These are phyloP conservation scores for Capsicum rhomboideum DNA, from an alignment of 257 asterid genomes.

Conservation along the genomic window DNA sequence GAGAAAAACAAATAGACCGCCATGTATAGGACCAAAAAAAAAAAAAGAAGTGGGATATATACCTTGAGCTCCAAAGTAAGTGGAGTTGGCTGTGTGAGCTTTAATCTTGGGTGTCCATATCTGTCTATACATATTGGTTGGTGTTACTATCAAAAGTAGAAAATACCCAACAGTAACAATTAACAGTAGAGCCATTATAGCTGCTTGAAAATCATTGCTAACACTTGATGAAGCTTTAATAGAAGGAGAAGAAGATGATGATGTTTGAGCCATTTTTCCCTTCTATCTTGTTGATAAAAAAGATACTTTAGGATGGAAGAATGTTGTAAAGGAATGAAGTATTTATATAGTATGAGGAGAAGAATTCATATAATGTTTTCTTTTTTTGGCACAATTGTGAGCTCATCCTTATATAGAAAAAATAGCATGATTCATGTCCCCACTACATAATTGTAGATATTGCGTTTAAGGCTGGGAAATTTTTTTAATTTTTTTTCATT, in stretches of 20 bases:
- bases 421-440: slow-evolving; percentile 23
- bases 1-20: no score
- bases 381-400: not conserved
- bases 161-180: slow-evolving; percentile 42
- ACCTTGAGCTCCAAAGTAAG: slow-evolving; percentile 87
- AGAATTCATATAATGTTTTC: not conserved
- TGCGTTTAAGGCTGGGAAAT: not conserved
- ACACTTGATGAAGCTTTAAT: not conserved
- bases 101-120: slow-evolving; percentile 48
- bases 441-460: not conserved
- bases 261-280: not conserved
- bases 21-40: no score
- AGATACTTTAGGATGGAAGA: not conserved
- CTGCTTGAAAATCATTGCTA: slow-evolving; percentile 18
- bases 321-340: slow-evolving; percentile 5
- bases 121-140: slow-evolving; percentile 35
- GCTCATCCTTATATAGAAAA: not conserved
- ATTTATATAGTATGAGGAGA: slow-evolving; percentile 12
- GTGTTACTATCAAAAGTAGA: slow-evolving; percentile 48
- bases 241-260: not conserved
- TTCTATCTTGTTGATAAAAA: not conserved
- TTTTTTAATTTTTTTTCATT: not conserved
- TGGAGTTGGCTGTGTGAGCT: slow-evolving; percentile 30
- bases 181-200: slow-evolving; percentile 26
- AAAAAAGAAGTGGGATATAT: not conserved